Evolutionary conservation across 768 basidiomycete species (phyloP), one percentile per base, ranked within the genome.

Genomic region (Boletus rufocinnamomeus): DNA sequence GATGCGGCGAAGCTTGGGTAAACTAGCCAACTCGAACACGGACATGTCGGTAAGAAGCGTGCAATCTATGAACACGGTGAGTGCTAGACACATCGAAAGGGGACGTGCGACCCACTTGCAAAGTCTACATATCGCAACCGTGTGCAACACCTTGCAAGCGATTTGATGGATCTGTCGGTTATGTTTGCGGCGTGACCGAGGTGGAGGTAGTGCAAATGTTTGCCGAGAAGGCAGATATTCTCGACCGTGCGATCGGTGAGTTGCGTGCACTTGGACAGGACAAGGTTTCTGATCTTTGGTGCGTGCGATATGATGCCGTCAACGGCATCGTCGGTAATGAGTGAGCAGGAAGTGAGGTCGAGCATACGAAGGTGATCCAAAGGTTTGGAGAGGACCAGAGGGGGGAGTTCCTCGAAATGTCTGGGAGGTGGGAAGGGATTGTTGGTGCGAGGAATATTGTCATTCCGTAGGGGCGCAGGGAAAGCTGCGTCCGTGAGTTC

Each of bases 61-160:
- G 66, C 96, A 98, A 75, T 93, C 92, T 95, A 69, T 52, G 50
- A 56, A 28, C 21, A 25, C 47, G 54, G 66, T 58, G 56, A 63
- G 41, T 32, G 54, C 52, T 67, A 14, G 28, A 32, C 3, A 35
- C 28, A 41, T 28, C 5, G 2, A 47, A 44, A 52, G 13, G 14
- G 27, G 16, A 51, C 38, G 47, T 27, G 50, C 14, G 9, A 83
- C 91, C 69, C 59, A 95, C 95, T 95, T 6, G 97, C 97, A 61
- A 99, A 88, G 74, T 99, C 97, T 63, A 99, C 87, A 71, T 98
- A 99, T 66, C 97, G 81, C 63, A 99, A 74, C 32, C 96, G 82
- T 1, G 91, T 94, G 74, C 97, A 99, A 37, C 84, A 82, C 44
- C 92, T 80, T 13, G 94, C 95, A 25, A 99, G 79, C 11, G 82